Evolutionary conservation across 495 filamentous ascomycete genomes (phyloP).

Genomic region (Penicillium riverlandense): DNA sequence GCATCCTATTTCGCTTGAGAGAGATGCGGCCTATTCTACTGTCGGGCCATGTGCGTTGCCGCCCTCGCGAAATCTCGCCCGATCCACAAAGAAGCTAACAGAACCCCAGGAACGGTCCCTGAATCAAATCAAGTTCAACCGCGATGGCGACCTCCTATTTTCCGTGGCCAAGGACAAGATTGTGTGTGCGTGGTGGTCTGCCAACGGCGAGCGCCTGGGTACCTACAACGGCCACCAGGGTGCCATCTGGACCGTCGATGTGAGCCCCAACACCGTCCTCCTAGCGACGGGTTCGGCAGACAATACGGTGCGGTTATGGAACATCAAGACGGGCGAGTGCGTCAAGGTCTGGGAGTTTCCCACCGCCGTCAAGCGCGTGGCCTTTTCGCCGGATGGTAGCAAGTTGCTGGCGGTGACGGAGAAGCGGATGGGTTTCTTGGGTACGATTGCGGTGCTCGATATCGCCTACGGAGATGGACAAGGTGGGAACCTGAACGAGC

Average conservation of each 20-base stretch:
- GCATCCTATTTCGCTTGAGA: constrained; percentile 12
- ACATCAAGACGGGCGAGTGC: constrained; percentile 84
- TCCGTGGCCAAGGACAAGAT: constrained; percentile 96
- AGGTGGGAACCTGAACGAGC: constrained; percentile 42
- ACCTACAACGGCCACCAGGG: constrained; percentile 96
- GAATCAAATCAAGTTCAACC: constrained; percentile 96
- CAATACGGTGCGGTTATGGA: constrained; percentile 97
- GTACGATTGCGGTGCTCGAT: constrained; percentile 86
- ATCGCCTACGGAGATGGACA: constrained; percentile 72
- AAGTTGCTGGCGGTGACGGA: constrained; percentile 89
- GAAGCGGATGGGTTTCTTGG: constrained; percentile 91
- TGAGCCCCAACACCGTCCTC: constrained; percentile 88
- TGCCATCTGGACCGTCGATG: constrained; percentile 97
- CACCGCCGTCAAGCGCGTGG: constrained; percentile 91
- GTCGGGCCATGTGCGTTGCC: constrained; percentile 71
- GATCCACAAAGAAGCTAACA: constrained; percentile 18
- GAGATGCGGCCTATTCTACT: constrained; percentile 91
- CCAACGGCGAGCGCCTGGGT: constrained; percentile 90
- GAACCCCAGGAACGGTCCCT: constrained; percentile 75
- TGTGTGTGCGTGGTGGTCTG: constrained; percentile 89
- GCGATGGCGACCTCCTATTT: constrained; percentile 95
- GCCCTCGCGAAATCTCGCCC: constrained; percentile 6
- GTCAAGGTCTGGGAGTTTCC: constrained; percentile 96
- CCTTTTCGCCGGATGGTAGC: constrained; percentile 89
- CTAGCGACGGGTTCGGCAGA: constrained; percentile 94